phyloP scores from a whole-genome alignment of 2,329 filamentous ascomycete species.

The Dactylellina cionopaga region DNA sequence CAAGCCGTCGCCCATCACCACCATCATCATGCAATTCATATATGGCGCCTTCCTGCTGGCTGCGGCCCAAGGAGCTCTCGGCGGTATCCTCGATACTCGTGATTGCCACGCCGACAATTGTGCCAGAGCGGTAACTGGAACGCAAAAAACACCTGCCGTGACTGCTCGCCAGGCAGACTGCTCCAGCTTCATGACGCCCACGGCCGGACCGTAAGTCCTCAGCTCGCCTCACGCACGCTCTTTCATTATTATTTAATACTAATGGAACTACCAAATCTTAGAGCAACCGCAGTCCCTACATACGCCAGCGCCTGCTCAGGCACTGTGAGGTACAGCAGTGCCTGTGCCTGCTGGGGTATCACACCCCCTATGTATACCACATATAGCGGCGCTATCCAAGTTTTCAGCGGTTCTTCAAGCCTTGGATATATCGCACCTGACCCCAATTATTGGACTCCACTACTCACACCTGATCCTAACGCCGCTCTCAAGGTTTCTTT shows the following conservation, averaged over 20 bases:
- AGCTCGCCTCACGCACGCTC: background rate
- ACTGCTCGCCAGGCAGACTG: conserved; percentile 3
- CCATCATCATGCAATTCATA: too few species aligned
- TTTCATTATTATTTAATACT: background rate
- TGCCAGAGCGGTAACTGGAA: conserved; percentile 17
- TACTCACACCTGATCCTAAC: background rate
- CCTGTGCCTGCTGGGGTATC: conserved; percentile 64
- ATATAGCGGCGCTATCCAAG: conserved; percentile 1
- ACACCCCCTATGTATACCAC: conserved; percentile 21
- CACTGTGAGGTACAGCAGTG: conserved; percentile 61
- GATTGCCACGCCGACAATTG: conserved; percentile 9
- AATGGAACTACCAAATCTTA: background rate
- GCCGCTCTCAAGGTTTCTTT: conserved; percentile 1
- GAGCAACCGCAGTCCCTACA: conserved; percentile 58
- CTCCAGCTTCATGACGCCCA: conserved; percentile 9
- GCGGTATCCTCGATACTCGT: background rate
- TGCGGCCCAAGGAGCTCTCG: too few species aligned
- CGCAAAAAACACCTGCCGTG: background rate
- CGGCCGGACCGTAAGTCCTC: conserved; percentile 14
- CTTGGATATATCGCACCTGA: conserved; percentile 3
- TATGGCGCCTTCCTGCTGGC: too few species aligned
- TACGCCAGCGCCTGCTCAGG: conserved; percentile 62
- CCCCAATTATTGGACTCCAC: conserved; percentile 3
- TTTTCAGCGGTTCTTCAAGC: background rate
- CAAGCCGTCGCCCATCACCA: too few species aligned